These are phyloP conservation scores for Auricularia sp. DNA, from an alignment of 768 basidiomycete species.

Conservation along the genomic window DNA sequence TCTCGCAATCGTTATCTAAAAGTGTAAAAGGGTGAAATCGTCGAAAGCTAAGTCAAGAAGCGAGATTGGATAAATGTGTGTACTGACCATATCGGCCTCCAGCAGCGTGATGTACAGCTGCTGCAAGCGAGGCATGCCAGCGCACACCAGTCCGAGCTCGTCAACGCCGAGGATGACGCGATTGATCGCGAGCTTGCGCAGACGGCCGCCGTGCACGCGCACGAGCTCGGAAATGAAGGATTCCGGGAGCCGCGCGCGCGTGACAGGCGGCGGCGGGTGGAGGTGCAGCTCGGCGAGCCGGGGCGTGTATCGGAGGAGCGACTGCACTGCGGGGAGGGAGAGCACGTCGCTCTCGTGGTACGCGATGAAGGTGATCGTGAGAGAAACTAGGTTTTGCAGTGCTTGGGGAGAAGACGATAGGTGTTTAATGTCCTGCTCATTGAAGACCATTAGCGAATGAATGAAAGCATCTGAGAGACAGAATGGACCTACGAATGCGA, in stretches of 20 bases:
- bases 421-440: conserved; percentile 39
- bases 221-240: conserved; percentile 46
- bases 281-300: conserved; percentile 50
- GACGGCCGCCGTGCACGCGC: conserved; percentile 36
- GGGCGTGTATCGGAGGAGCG: conserved; percentile 39
- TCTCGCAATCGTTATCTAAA: neutral
- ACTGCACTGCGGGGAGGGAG: conserved; percentile 38
- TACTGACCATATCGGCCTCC: conserved; percentile 33
- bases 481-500: conserved; percentile 41
- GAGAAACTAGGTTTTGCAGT: conserved; percentile 38
- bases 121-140: conserved; percentile 41
- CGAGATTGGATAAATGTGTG: neutral
- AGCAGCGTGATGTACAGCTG: conserved; percentile 56
- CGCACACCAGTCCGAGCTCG: conserved; percentile 45
- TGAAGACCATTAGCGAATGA: neutral
- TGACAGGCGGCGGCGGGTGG: conserved; percentile 36
- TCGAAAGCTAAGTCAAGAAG: neutral
- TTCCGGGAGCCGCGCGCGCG: conserved; percentile 23
- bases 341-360: conserved; percentile 24
- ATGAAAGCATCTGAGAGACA: neutral
- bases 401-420: conserved; percentile 29
- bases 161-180: conserved; percentile 46
- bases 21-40: too few relatives aligned
- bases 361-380: conserved; percentile 45
- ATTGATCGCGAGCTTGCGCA: conserved; percentile 54